A percentile compares a stretch with the other conserved stretches of the same genome.
Evolutionary conservation across 2,329 filamentous ascomycete species (phyloP).

Genomic region (Xylariomycetidae sp.): DNA sequence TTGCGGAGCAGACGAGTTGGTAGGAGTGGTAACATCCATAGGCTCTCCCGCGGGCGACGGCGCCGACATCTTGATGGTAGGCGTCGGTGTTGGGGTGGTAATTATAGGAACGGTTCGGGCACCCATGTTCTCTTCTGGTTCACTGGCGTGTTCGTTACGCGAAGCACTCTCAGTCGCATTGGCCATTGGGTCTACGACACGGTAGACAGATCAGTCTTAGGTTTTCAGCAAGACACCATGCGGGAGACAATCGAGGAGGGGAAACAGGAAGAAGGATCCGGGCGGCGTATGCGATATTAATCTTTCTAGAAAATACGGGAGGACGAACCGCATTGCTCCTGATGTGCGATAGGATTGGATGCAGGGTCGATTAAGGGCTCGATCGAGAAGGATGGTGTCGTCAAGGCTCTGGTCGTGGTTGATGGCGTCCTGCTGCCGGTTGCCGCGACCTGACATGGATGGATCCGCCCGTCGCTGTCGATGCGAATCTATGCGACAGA

Average conservation of each 20-base stretch:
- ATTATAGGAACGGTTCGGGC: constrained; percentile 53
- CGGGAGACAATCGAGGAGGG: constrained; percentile 19
- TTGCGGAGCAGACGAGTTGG: constrained; percentile 39
- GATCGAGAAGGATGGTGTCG: too few relatives aligned
- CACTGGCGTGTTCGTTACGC: constrained; percentile 36
- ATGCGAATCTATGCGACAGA: too few relatives aligned
- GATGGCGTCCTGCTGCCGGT: constrained; percentile 12
- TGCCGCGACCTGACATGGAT: constrained; percentile 19
- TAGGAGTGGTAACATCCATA: constrained; percentile 57
- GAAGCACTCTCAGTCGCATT: constrained; percentile 47
- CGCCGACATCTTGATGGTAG: constrained; percentile 55
- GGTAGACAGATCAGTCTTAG: too few relatives aligned
- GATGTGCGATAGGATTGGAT: constrained; percentile 10
- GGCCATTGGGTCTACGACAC: constrained; percentile 44
- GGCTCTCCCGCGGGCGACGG: constrained; percentile 50
- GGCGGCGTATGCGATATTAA: constrained; percentile 6
- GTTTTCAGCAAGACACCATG: constrained; percentile 13
- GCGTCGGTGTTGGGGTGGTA: constrained; percentile 34
- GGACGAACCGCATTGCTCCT: constrained; percentile 20
- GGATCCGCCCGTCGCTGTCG: too few relatives aligned
- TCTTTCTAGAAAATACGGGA: constrained; percentile 15
- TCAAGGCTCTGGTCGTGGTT: constrained; percentile 15
- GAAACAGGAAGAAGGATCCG: too few relatives aligned
- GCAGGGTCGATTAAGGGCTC: too few relatives aligned
- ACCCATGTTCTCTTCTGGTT: constrained; percentile 41